A percentile compares a stretch with the other conserved stretches of the same genome.
Conservation (phyloP, 179 eudicot genomes). For the Nepenthes alata region DNA sequence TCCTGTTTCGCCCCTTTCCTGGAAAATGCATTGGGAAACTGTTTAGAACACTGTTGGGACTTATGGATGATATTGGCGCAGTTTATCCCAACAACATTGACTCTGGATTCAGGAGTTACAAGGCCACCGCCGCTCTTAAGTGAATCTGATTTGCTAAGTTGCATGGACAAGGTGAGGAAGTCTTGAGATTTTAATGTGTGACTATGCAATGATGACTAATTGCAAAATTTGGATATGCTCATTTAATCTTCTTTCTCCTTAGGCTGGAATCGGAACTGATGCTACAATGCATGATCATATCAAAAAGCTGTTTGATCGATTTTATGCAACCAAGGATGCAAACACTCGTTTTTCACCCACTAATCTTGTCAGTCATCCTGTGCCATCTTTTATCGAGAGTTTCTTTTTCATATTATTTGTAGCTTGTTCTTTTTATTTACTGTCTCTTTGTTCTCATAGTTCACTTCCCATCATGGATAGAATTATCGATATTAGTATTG, state of each 20-base stretch:
- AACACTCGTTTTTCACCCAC: constrained; percentile 86
- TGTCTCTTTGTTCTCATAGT: not conserved
- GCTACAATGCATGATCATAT: constrained; percentile 99
- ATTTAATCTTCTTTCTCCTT: constrained; percentile 2
- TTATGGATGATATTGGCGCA: constrained; percentile 20
- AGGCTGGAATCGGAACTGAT: constrained; percentile 98
- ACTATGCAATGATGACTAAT: not conserved
- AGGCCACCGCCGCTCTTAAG: constrained; percentile 89
- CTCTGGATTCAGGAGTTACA: constrained; percentile 81
- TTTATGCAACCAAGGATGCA: constrained; percentile 85
- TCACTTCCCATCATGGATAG: not conserved
- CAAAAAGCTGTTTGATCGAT: constrained; percentile 89
- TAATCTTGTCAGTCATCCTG: constrained; percentile 46
- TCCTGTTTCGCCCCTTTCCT: not conserved
- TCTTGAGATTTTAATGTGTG: not conserved
- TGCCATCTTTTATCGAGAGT: not conserved
- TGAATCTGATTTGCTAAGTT: constrained; percentile 85
- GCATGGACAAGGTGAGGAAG: constrained; percentile 83
- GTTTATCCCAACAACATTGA: constrained; percentile 69
- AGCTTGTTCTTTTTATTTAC: not conserved
- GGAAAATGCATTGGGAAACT: not conserved
- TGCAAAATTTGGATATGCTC: constrained; percentile 2
- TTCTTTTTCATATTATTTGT: constrained; percentile 1
- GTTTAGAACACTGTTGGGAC: not conserved
- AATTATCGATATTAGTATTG: too few species aligned